phyloP scores from a whole-genome alignment of 1,139 yeast species.

The Pneumocystis oryctolagi region DNA sequence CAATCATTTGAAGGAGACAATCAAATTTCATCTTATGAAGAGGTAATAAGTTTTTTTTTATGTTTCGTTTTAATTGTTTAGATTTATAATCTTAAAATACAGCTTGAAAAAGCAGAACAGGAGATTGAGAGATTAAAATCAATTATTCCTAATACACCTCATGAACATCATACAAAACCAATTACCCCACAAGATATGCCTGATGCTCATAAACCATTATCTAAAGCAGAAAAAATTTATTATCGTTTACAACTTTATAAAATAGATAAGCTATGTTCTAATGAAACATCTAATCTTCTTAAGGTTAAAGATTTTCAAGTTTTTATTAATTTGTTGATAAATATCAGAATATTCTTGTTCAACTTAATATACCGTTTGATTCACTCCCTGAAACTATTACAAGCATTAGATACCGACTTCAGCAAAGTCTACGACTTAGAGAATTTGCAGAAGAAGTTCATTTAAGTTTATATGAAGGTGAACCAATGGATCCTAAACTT shows the following conservation, averaged over 20 bases:
- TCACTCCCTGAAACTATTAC: slow-evolving; percentile 6
- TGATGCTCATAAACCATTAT: slow-evolving; percentile 3
- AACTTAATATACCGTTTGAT: slow-evolving; percentile 12
- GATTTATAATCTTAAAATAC: neutral
- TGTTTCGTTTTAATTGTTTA: neutral
- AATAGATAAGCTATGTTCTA: slow-evolving; percentile 8
- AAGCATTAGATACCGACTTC: slow-evolving; percentile 1
- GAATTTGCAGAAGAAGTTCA: slow-evolving; percentile 11
- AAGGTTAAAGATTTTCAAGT: neutral
- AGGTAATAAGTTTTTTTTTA: neutral
- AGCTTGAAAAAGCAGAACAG: slow-evolving; percentile 2
- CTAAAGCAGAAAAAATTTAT: slow-evolving; percentile 7
- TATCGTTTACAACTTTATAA: slow-evolving; percentile 7
- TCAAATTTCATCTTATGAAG: neutral
- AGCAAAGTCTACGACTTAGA: slow-evolving; percentile 5
- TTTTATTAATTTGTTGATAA: neutral
- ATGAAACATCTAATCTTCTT: slow-evolving; percentile 10
- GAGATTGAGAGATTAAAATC: slow-evolving; percentile 4
- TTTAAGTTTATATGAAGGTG: slow-evolving; percentile 9
- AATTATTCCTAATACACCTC: neutral
- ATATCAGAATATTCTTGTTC: slow-evolving; percentile 10
- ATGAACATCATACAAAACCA: slow-evolving; percentile 6
- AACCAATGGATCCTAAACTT: slow-evolving; percentile 7
- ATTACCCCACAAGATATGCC: slow-evolving; percentile 7
- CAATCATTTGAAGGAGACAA: neutral